Evolutionary conservation across 805 yeast species (phyloP), one percentile per base, ranked within the genome.

Genomic region (Myxozyma geophila): DNA sequence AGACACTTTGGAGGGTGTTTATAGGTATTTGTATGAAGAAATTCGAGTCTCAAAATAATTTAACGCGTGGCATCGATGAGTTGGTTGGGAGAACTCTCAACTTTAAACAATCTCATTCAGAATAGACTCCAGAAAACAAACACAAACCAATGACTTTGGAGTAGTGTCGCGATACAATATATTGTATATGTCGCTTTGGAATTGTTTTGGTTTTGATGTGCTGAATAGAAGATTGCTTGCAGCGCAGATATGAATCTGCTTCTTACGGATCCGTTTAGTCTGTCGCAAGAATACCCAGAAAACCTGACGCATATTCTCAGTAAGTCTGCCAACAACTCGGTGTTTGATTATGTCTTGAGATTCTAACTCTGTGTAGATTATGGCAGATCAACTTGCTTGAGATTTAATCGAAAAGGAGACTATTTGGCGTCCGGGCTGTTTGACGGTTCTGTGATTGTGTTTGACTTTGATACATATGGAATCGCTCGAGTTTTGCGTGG

Each of bases 201-300:
- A n/a, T 43, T 43, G 8, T 10, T 3, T 23, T 13, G 23, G 21
- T 23, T 17, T 15, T 17, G 15, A 48, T 48, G n/a, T 48, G 28
- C 5, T 28, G 28, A 28, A 28, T 28, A 28, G 28, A 48, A 17
- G 7, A 13, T 23, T 48, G 7, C 28, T 21, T 28, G 6, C n/a
- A 28, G 28, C 7, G 19, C 41, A 50, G 55, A 33, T 17, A 90
- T 90, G 95, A 92, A 92, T 74, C 79, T 92, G 40, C 81, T 95
- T 9, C 80, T 93, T 28, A 84, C 90, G 67, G 98, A 92, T 75
- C 98, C 98, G 2, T 90, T 91, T 74, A 85, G 93, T 1, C 92
- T 93, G 23, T 87, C 96, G 21, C 91, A 90, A 72, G 98, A 92
- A 73, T 92, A 84, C 71, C 98, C 98, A 0, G 97, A 92, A 65